phyloP scores from a whole-genome alignment of 2,329 filamentous ascomycete species.

The Aspergillus ruber region DNA sequence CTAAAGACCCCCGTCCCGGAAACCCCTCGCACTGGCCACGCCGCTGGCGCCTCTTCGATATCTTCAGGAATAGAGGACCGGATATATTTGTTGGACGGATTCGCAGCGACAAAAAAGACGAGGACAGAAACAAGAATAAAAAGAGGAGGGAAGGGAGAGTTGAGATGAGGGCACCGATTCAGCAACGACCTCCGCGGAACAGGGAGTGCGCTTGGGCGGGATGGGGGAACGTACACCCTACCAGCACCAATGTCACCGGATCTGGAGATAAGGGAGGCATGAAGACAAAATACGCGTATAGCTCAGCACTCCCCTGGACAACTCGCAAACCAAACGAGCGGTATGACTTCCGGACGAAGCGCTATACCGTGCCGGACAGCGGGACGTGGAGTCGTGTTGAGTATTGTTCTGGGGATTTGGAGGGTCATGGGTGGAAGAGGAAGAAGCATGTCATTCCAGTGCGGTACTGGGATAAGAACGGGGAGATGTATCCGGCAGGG shows the following conservation, averaged over 20 bases:
- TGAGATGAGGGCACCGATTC: not conserved
- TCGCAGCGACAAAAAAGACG: not conserved
- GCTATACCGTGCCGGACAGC: conserved; percentile 21
- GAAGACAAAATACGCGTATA: not conserved
- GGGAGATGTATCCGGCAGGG: conserved; percentile 13
- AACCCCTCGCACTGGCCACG: conserved; percentile 25
- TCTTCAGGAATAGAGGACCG: conserved; percentile 34
- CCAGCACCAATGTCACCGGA: not conserved
- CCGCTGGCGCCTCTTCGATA: conserved; percentile 28
- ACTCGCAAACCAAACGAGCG: conserved; percentile 14
- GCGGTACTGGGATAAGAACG: conserved; percentile 19
- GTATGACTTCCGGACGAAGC: conserved; percentile 29
- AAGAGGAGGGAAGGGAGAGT: not conserved
- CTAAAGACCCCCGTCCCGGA: conserved; percentile 31
- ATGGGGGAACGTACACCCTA: conserved; percentile 6
- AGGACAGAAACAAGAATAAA: not conserved
- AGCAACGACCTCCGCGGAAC: not conserved
- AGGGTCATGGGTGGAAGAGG: conserved; percentile 1
- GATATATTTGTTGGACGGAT: conserved; percentile 36
- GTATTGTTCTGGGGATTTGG: conserved; percentile 17
- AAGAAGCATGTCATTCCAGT: conserved; percentile 18
- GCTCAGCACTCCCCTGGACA: conserved; percentile 12
- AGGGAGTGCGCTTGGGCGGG: conserved; percentile 7
- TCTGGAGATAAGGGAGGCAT: not conserved
- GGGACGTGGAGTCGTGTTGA: conserved; percentile 25